Evolutionary conservation across 495 filamentous ascomycete species (phyloP).

Genomic region (Peziza echinospora): DNA sequence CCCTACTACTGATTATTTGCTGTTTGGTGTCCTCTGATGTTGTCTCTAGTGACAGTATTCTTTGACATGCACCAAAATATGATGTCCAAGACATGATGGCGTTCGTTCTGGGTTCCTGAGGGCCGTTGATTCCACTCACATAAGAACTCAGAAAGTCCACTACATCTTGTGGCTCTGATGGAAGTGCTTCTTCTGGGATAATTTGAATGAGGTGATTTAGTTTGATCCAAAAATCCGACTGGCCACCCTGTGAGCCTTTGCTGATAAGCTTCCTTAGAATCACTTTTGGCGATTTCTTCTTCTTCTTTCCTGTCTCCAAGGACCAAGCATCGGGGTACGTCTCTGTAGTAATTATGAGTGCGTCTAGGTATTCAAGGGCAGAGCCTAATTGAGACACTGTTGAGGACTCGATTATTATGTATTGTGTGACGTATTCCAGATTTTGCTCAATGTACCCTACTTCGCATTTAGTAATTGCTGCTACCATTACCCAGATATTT

Average conservation of each 20-base stretch:
- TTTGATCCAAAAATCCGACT: conserved; percentile 46
- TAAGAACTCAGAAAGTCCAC: conserved; percentile 39
- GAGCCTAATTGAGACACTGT: conserved; percentile 49
- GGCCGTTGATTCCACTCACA: conserved; percentile 42
- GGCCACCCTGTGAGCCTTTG: conserved; percentile 56
- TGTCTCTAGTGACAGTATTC: conserved; percentile 3
- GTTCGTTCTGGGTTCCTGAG: conserved; percentile 51
- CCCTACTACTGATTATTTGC: conserved; percentile 24
- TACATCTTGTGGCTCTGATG: conserved; percentile 27
- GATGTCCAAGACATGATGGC: conserved; percentile 43
- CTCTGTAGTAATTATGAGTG: conserved; percentile 38
- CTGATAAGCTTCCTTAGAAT: conserved; percentile 51
- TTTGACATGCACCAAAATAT: conserved; percentile 33
- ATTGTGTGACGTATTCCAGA: conserved; percentile 39
- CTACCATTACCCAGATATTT: not conserved
- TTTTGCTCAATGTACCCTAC: conserved; percentile 27
- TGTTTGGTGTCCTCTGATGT: conserved; percentile 6
- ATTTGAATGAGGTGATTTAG: conserved; percentile 35
- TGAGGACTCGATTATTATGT: conserved; percentile 47
- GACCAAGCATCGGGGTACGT: conserved; percentile 54
- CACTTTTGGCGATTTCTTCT: conserved; percentile 21
- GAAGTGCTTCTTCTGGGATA: conserved; percentile 34
- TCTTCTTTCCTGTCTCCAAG: conserved; percentile 22
- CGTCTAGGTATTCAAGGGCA: conserved; percentile 41
- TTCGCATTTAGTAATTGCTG: not conserved